A percentile compares a stretch with the other conserved stretches of the same genome.
Conservation (phyloP, 148 eudicot genomes). For the Fagopyrum tataricum region DNA sequence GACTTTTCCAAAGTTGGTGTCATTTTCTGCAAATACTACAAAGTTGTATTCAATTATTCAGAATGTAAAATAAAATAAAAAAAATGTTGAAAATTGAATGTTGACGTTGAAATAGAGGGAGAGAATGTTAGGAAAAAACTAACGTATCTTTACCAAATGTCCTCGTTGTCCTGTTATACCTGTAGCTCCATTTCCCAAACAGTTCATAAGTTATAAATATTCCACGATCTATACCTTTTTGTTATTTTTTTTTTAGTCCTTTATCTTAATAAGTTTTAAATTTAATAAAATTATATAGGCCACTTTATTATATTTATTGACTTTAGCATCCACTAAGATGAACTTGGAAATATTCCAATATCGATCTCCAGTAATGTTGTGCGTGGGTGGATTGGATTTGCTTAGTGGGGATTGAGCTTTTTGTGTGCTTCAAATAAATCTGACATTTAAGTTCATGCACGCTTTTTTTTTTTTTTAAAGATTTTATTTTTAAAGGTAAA, state of each 20-base stretch:
- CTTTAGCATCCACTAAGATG: conserved; percentile 5
- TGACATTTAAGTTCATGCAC: not conserved
- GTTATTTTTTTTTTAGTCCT: not conserved
- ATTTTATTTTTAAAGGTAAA: too few relatives aligned
- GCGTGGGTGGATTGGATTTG: not conserved
- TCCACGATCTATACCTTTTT: not conserved
- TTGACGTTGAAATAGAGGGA: conserved; percentile 1
- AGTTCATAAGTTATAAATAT: not conserved
- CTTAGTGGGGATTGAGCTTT: not conserved
- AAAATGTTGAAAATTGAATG: not conserved
- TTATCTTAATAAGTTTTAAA: not conserved
- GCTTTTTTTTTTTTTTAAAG: too few relatives aligned
- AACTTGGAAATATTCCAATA: not conserved
- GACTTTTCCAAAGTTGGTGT: too few relatives aligned
- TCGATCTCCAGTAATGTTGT: not conserved
- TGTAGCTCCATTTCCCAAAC: conserved; percentile 13
- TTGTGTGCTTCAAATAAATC: not conserved
- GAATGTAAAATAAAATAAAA: not conserved
- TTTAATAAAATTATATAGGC: not conserved
- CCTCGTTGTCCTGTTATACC: not conserved
- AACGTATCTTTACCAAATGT: not conserved
- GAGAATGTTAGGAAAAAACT: not conserved
- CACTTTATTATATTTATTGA: not conserved
- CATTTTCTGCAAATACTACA: too few relatives aligned
- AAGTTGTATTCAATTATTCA: not conserved